Evolutionary conservation across 2,329 filamentous ascomycete genomes (phyloP), one percentile per base, ranked within the genome.

Genomic region (Pyrenochaeta sp.): DNA sequence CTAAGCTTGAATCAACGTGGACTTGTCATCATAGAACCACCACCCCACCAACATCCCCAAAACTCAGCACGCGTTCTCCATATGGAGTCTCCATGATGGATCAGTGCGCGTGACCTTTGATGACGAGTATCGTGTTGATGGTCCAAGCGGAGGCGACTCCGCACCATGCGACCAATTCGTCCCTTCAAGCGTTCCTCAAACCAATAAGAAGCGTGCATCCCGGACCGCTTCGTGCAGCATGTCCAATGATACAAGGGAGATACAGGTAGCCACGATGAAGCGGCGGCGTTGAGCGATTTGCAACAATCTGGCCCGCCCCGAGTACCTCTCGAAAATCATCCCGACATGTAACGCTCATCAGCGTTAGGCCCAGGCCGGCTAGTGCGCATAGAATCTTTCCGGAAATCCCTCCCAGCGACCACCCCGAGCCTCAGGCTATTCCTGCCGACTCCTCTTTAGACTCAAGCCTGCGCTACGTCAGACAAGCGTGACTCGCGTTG

Each of bases 371-470:
- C 13, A 28, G 18, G 10, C 20, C 9, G 19, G 41, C 35, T 49
- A 53, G 40, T 11, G 28, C 7, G 22, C 5, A 17, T n/a, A 32
- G 39, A 61, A 60, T 57, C 48, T 42, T 58, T 35, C 60, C 60
- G 60, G 51, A 44, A 63, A 49, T 59, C 51, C 51, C 44, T 50
- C 60, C 60, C 55, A 46, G 51, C 38, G 45, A 41, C 29, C 20
- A 13, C 30, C 14, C 28, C 40, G 24, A 15, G 36, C 26, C 28
- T 28, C 26, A 38, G 30, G 40, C 49, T 41, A 27, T 17, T 2
- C 28, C 35, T 31, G 32, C 42, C 46, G 38, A 44, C 40, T 18
- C 23, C 15, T 40, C 26, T 48, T 41, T 35, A 35, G 42, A 44
- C 53, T 43, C 51, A 36, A 60, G 48, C 47, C 41, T 31, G 35